Evolutionary conservation across 352 stramenopile genomes (phyloP), one percentile per base, ranked within the genome.

Genomic region (Phytophthora sansomeana): DNA sequence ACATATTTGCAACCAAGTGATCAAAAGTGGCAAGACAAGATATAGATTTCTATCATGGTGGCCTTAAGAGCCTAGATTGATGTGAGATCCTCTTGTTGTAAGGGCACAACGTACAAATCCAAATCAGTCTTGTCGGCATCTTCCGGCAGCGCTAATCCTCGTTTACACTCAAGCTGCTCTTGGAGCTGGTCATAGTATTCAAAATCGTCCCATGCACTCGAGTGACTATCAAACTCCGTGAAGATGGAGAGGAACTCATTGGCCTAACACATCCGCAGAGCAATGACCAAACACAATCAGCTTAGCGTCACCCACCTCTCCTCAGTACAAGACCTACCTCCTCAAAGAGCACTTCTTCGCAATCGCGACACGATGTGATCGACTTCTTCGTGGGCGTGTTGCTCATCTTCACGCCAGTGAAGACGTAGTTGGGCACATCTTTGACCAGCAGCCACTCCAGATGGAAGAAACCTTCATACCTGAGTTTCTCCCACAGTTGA

Each of bases 361-460:
- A 89, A 46, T 95, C 86, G 1, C 86, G 80, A 66, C 81, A 91
- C 3, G 80, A 79, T 5, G 85, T 92, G 55, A 95, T 92, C 14
- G 82, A 93, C 66, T 95, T 95, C 32, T 91, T 90, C 8, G 76
- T 84, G 3, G 84, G 82, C 14, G 81, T 90, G 63, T 92, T 92
- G 66, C 72, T 91, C 82, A 92, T 89, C 52, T 91, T 90, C 56
- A 95, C 77, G 19, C 69, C 64, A 2, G 81, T 92, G 43, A 95
- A 80, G n/a, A 86, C 78, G 52, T 83, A 81, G 48, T 95, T 95
- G 5, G 86, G 86, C 51, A 95, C 86, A 55, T 95, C 86, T 68
- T 95, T 95, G 49, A 95, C 81, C 36, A 91, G 58, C 35, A 95
- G 69, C 86, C 86, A 95, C 66, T 95, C 86, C 54, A 95, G 49